These are phyloP conservation scores for Arthrobotrys sinensis DNA, from an alignment of 2,329 filamentous ascomycete genomes.

Conservation along the genomic window DNA sequence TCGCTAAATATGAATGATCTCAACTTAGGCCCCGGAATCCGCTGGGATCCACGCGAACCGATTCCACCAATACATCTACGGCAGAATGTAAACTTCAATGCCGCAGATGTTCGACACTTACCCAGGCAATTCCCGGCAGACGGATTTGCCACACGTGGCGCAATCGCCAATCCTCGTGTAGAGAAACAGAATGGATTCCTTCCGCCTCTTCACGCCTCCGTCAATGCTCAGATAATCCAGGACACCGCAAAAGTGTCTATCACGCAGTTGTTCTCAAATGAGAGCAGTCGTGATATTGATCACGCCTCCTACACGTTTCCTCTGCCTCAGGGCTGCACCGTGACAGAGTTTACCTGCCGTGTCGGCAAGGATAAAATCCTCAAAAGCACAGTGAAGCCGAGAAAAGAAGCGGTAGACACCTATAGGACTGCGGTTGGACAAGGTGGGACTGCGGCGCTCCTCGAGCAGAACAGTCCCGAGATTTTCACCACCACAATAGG, in stretches of 20 bases:
- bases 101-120: not conserved
- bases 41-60: slow-evolving; percentile 64
- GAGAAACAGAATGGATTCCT: slow-evolving; percentile 57
- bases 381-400: slow-evolving; percentile 62
- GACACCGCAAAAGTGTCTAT: slow-evolving; percentile 64
- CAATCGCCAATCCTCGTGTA: too few relatives aligned
- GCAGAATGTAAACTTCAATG: not conserved
- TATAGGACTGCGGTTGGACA: slow-evolving; percentile 3
- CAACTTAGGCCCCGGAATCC: slow-evolving; percentile 62
- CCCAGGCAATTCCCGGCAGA: not conserved
- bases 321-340: slow-evolving; percentile 64
- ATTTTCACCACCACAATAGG: slow-evolving; percentile 65
- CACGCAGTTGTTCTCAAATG: slow-evolving; percentile 65
- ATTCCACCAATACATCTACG: slow-evolving; percentile 50
- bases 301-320: slow-evolving; percentile 65
- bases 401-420: slow-evolving; percentile 60
- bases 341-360: slow-evolving; percentile 64
- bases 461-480: slow-evolving; percentile 65
- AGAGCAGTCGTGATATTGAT: slow-evolving; percentile 61
- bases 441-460: slow-evolving; percentile 37
- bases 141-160: too few relatives aligned
- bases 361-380: slow-evolving; percentile 63
- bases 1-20: slow-evolving; percentile 1
- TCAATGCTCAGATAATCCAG: slow-evolving; percentile 63
- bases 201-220: slow-evolving; percentile 63